Conservation (phyloP, 495 filamentous ascomycete genomes). For the Aspergillus wentii region DNA sequence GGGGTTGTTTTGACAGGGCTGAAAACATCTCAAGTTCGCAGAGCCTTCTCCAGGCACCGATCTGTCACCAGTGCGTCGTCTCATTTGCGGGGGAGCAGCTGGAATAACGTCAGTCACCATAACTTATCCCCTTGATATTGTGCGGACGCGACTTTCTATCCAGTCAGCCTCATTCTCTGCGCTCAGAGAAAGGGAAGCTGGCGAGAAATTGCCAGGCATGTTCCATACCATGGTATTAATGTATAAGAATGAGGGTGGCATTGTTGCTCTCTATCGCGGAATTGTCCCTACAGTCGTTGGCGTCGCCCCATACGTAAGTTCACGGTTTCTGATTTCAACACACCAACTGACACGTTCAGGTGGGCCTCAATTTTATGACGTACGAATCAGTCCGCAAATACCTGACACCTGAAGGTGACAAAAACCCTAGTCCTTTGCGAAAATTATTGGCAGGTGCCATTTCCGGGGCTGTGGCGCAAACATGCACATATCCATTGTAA, state of each 20-base stretch:
- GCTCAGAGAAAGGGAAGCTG: constrained; percentile 45
- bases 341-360: constrained; percentile 45
- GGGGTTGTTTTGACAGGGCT: too few relatives aligned
- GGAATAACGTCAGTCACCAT: constrained; percentile 88
- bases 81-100: constrained; percentile 81
- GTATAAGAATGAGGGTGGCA: constrained; percentile 87
- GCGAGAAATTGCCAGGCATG: constrained; percentile 83
- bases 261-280: constrained; percentile 80
- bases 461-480: constrained; percentile 94
- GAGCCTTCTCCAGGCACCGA: constrained; percentile 65
- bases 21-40: too few relatives aligned
- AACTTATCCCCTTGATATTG: constrained; percentile 88
- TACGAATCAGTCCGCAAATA: constrained; percentile 85
- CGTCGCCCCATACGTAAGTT: constrained; percentile 86
- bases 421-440: constrained; percentile 71
- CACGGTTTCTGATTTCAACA: background rate
- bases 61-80: constrained; percentile 61
- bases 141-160: constrained; percentile 90
- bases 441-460: constrained; percentile 88
- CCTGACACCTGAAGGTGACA: constrained; percentile 81
- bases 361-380: constrained; percentile 96
- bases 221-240: constrained; percentile 76
- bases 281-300: constrained; percentile 92
- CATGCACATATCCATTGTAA: constrained; percentile 97
- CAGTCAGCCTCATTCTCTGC: constrained; percentile 89